Base-by-base conservation (phyloP, 2,329 filamentous ascomycete genomes). In the Calonectria fujianensis region DNA sequence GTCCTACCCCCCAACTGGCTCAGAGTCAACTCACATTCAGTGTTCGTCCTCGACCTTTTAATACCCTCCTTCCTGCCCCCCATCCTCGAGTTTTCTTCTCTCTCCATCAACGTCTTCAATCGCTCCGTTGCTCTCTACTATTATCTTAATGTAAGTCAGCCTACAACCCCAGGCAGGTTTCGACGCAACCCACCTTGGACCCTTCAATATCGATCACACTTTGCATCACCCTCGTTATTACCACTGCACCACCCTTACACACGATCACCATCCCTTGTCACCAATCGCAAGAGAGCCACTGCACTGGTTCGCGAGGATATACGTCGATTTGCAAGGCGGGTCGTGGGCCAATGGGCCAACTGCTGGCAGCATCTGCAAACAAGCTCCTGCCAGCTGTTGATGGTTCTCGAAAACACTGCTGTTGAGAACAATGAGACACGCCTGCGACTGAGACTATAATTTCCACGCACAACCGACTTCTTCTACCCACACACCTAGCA, bases 51-150 rank as follows among this genome's bases (percentile, higher is more conserved):
- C 50, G 45, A 63, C 72, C 72, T 65, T 74, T 72, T 74, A 71
- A 72, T 67, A 71, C 61, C 45, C 72, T 66, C 51, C 57, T 64
- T 66, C 63, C 66, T 59, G 39, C 72, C 68, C 68, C 37, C 68
- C 63, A 20, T 48, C 63, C 41, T 70, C 70, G 11, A 35, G 4
- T 51, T 63, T 68, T 63, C 51, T 51, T 54, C 57, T 29, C 24
- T 75, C 64, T 63, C 64, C 50, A 75, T 67, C 74, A 75, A 67
- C 74, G 70, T 65, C 70, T 64, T 68, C 74, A 75, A 70, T 61
- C 41, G 52, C 73, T 67, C 59, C 74, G 74, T 75, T 75, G 70
- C 35, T 70, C 70, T 72, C 24, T 69, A 69, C 45, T 24, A 48
- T 18, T 50, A 59, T 54, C 57, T 27, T 72, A 72, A 50, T 75